Percentiles rank a stretch among this genome's conserved stretches.
These are phyloP conservation scores for Leccinum variicolor DNA, from an alignment of 768 basidiomycete genomes.

Conservation along the genomic window DNA sequence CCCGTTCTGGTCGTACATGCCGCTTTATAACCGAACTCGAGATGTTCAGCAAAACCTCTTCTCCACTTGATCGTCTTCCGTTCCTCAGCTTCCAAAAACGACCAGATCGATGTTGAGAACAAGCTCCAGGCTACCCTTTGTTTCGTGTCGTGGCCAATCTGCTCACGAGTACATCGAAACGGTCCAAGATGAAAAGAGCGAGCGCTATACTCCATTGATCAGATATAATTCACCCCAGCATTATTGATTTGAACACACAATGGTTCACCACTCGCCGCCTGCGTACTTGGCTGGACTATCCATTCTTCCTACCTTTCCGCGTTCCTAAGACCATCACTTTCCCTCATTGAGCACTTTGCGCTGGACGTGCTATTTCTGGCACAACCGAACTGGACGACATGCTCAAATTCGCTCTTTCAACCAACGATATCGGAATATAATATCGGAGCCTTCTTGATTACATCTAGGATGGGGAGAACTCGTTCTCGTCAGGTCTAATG, in stretches of 20 bases:
- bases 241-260: too few species aligned
- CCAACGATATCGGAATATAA: not conserved
- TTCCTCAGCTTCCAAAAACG: not conserved
- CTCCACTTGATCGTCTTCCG: not conserved
- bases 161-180: not conserved
- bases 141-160: not conserved
- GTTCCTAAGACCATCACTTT: too few species aligned
- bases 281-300: not conserved
- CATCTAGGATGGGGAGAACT: not conserved
- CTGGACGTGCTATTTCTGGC: not conserved
- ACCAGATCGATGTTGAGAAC: not conserved
- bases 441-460: not conserved
- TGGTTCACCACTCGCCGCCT: not conserved
- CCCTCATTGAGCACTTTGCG: not conserved
- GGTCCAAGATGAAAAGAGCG: too few species aligned
- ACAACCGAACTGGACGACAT: not conserved
- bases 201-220: not conserved
- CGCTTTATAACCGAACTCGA: not conserved
- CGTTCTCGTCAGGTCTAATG: too few species aligned
- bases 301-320: too few species aligned
- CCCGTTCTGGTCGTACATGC: not conserved
- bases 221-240: too few species aligned
- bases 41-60: not conserved
- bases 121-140: not conserved
- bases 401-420: not conserved